Conservation (phyloP, 2,329 filamentous ascomycete species). For the Arthrobotrys sphaeroides region DNA sequence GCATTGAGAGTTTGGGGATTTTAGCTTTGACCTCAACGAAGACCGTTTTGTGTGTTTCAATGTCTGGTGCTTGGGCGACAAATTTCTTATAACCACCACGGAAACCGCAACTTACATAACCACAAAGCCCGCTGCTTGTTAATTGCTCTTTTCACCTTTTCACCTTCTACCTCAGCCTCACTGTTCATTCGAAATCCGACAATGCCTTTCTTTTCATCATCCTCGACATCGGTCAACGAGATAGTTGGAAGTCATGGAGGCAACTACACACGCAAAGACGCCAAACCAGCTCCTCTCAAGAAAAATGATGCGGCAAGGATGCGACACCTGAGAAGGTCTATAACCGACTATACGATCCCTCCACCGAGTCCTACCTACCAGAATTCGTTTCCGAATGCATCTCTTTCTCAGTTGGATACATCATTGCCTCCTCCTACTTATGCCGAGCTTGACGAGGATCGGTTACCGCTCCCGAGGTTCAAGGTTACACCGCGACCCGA, state of each 20-base stretch:
- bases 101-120: background rate
- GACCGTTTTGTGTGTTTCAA: slow-evolving; percentile 44
- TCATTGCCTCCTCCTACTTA: slow-evolving; percentile 56
- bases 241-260: slow-evolving; percentile 32
- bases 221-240: slow-evolving; percentile 51
- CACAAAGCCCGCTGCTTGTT: background rate
- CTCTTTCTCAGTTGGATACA: slow-evolving; percentile 45
- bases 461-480: slow-evolving; percentile 55
- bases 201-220: slow-evolving; percentile 51
- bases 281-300: slow-evolving; percentile 22
- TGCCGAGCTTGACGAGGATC: slow-evolving; percentile 53
- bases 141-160: background rate
- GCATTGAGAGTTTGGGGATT: slow-evolving; percentile 44
- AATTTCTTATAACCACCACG: slow-evolving; percentile 21
- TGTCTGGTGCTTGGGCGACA: slow-evolving; percentile 43
- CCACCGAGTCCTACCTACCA: slow-evolving; percentile 54
- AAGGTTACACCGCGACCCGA: slow-evolving; percentile 60
- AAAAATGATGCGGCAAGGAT: slow-evolving; percentile 37
- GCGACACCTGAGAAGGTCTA: slow-evolving; percentile 51
- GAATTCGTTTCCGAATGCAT: slow-evolving; percentile 55
- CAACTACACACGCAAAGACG: slow-evolving; percentile 44
- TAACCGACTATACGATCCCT: slow-evolving; percentile 54
- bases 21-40: slow-evolving; percentile 46
- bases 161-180: background rate
- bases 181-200: background rate